Conservation (phyloP, 371 early-diverging fungal species). For the Rhizopus microsporus region DNA sequence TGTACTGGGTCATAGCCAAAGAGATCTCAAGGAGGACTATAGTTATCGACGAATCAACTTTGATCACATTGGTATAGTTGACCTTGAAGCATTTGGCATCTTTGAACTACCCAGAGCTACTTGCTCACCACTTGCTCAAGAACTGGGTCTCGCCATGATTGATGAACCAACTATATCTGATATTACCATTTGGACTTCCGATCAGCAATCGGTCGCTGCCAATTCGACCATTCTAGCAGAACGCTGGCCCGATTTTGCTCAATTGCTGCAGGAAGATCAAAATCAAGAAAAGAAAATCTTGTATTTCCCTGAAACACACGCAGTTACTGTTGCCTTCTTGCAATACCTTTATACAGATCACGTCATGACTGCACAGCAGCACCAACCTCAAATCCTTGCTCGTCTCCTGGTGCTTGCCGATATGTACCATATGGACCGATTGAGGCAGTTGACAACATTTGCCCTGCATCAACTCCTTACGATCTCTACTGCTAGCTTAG, state of each 20-base stretch:
- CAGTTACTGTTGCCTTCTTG: conserved; percentile 60
- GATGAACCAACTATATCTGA: conserved; percentile 58
- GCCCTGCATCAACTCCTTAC: conserved; percentile 60
- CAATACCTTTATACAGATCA: conserved; percentile 70
- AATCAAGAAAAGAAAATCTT: conserved; percentile 17
- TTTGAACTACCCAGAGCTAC: conserved; percentile 48
- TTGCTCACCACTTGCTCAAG: conserved; percentile 50
- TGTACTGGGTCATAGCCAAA: conserved; percentile 73
- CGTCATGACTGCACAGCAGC: conserved; percentile 55
- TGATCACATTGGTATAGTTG: conserved; percentile 64
- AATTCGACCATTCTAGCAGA: conserved; percentile 66
- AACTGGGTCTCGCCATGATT: conserved; percentile 63
- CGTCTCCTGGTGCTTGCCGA: conserved; percentile 60
- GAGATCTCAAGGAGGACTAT: conserved; percentile 75
- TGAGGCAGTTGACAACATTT: conserved; percentile 51
- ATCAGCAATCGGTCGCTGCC: conserved; percentile 54
- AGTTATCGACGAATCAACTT: conserved; percentile 74
- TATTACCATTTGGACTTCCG: conserved; percentile 55
- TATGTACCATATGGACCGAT: conserved; percentile 54
- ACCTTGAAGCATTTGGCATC: conserved; percentile 70
- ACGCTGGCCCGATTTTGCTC: conserved; percentile 66
- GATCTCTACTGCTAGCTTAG: conserved; percentile 58
- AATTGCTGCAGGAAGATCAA: conserved; percentile 27
- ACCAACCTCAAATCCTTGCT: conserved; percentile 54
- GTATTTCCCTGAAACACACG: conserved; percentile 56